A percentile compares a stretch with the other conserved stretches of the same genome.
These are phyloP conservation scores for Corylus avellana DNA, from an alignment of 306 rosid species.

Conservation along the genomic window DNA sequence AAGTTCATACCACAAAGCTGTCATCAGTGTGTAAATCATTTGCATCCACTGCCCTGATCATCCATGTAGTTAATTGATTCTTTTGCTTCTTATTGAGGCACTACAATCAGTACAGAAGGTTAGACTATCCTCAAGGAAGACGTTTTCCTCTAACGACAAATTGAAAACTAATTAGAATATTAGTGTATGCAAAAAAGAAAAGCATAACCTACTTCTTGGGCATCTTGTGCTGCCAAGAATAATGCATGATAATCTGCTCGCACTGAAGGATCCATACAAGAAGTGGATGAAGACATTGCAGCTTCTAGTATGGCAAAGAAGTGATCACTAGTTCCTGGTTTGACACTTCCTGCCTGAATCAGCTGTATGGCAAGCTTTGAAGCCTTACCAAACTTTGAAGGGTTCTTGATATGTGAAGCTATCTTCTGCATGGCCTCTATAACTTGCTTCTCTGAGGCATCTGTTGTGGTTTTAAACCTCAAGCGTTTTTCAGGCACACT, in stretches of 20 bases:
- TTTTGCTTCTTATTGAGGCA: conserved; percentile 72
- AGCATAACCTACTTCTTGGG: conserved; percentile 53
- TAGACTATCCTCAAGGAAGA: conserved; percentile 6
- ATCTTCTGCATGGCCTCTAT: conserved; percentile 91
- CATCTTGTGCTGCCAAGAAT: conserved; percentile 63
- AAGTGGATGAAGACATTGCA: conserved; percentile 65
- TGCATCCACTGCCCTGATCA: conserved; percentile 65
- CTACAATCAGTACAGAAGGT: conserved; percentile 36
- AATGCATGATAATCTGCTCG: conserved; percentile 75
- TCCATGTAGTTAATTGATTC: conserved; percentile 71
- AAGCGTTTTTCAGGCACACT: conserved; percentile 66
- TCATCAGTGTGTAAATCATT: conserved; percentile 85
- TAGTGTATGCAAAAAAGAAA: not conserved
- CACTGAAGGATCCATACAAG: conserved; percentile 76
- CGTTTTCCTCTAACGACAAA: not conserved
- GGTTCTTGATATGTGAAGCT: conserved; percentile 83
- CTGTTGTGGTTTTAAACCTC: conserved; percentile 80
- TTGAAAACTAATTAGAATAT: not conserved
- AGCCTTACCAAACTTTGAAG: conserved; percentile 79
- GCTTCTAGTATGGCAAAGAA: conserved; percentile 74
- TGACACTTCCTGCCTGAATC: conserved; percentile 89
- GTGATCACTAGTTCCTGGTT: conserved; percentile 63
- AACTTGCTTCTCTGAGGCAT: conserved; percentile 86
- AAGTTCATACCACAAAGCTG: conserved; percentile 79
- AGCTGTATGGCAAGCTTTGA: conserved; percentile 88